Evolutionary conservation across 2,329 filamentous ascomycete genomes (phyloP), one percentile per base, ranked within the genome.

Genomic region (Magnaporthiopsis poae): DNA sequence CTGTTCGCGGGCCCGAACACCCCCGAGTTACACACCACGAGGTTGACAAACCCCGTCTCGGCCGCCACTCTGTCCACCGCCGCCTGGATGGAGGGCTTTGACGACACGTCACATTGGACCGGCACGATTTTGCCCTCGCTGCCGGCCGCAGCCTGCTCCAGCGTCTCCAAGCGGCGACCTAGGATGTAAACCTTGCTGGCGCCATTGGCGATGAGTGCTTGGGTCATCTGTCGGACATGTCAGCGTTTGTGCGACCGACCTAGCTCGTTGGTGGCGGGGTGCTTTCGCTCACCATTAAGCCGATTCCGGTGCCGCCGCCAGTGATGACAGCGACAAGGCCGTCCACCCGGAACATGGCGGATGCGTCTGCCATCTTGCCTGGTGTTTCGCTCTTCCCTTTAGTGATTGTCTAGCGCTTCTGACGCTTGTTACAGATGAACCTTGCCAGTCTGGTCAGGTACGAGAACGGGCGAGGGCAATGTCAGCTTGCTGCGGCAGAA

Each of bases 21-120:
- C 7, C 89, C 89, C 1, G 88, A 87, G 71, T 85, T 86, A 75
- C 82, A 84, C 73, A 88, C 78, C 12, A 90, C 78, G 59, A 90
- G 82, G 70, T 89, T 84, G 72, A 91, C 82, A 72, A 85, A 81
- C 63, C 84, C 83, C 66, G 87, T 81, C 33, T 85, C 83, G 29
- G 76, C 74, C 3, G 80, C 76, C 66, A 91, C 76, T 52, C 74
- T 80, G 68, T 78, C 76, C 62, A 89, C 88, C 70, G 89, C 88
- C 15, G 82, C 73, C 39, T 87, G 85, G 0, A 84, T 76, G 81
- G 84, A 70, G 70, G 77, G 71, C 80, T 84, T 74, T 67, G 74
- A 77, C 0, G 75, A 77, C 21, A 81, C 77, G 66, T 81, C 79
- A 71, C 79, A 80, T 29, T 74, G 69, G 33, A 81, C 36, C 0